Conservation (phyloP, 192 early-diverging fungal species). For the Bifiguratus adelaidae region DNA sequence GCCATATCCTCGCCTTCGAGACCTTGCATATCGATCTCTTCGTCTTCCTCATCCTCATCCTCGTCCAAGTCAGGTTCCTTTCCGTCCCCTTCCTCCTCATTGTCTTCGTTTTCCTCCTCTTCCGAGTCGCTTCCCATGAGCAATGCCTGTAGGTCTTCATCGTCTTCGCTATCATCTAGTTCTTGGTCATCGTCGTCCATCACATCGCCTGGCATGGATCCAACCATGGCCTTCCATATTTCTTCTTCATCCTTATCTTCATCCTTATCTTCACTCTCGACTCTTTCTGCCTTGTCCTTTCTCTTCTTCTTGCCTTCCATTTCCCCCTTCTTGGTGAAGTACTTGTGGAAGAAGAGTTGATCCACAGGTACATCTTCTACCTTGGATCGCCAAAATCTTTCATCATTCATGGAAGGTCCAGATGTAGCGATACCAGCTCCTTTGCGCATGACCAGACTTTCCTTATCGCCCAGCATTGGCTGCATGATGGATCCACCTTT, state of each 20-base stretch:
- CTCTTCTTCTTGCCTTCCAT: conserved; percentile 9
- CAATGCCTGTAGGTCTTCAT: conserved; percentile 26
- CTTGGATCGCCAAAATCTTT: conserved; percentile 44
- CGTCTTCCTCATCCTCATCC: conserved; percentile 34
- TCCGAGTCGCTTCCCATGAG: conserved; percentile 23
- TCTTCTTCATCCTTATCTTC: conserved; percentile 71
- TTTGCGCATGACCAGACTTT: conserved; percentile 53
- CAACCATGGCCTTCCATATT: conserved; percentile 82
- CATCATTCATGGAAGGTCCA: conserved; percentile 54
- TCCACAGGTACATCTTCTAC: conserved; percentile 60
- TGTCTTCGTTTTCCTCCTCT: conserved; percentile 25
- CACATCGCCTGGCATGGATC: conserved; percentile 48
- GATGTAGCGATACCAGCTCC: conserved; percentile 35
- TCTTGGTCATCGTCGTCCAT: conserved; percentile 39
- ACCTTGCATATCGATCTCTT: conserved; percentile 30
- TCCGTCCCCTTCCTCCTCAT: conserved; percentile 35
- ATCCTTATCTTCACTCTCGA: conserved; percentile 14
- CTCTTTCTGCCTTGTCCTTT: conserved; percentile 10
- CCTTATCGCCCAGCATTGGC: conserved; percentile 39
- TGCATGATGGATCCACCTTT: conserved; percentile 58
- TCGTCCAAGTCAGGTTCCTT: conserved; percentile 45
- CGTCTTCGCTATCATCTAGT: conserved; percentile 30
- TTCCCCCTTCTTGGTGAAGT: conserved; percentile 52
- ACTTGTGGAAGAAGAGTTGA: conserved; percentile 72
- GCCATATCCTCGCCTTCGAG: too few relatives aligned